Evolutionary conservation across 495 filamentous ascomycete species (phyloP), one percentile per base, ranked within the genome.

Genomic region (Chaetomium cochliodes): DNA sequence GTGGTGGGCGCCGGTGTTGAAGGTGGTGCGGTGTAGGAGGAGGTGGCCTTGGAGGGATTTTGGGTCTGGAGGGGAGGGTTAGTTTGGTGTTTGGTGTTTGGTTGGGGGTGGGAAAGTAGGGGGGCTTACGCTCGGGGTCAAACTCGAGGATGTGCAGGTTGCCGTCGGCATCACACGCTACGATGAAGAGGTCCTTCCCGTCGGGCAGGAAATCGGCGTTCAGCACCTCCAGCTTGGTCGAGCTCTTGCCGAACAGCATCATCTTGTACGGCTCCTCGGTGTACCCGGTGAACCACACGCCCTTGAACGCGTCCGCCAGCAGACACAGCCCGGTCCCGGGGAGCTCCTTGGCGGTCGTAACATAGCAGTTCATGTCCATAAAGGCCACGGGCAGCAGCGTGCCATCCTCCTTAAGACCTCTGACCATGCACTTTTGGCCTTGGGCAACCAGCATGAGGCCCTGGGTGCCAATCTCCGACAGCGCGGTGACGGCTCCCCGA

Each of bases 381-480:
- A 99, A 99, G 0, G 94, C 94, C 25, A 98, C 93, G 0, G 94
- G 94, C 2, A 98, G 82, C 51, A 98, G 82, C 5, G 87, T 90
- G 2, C 91, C 90, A 69, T 99, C 94, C 76, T 98, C 94, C 70
- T 97, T 97, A 0, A 99, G 81, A 44, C 94, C 94, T 56, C 94
- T 82, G 3, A 99, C 92, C 90, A 98, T 94, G 73, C 91, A 90
- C 72, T 99, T 99, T 70, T 97, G 94, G 2, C 94, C 94, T 72
- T 99, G 96, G 0, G 92, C 92, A 16, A 90, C 88, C 46, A 96
- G 86, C 77, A 98, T 82, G 63, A 97, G 90, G 0, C 93, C 93
- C 71, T 97, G 92, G 0, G 88, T 92, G n/a, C 94, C 94, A 41
- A 96, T 87, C 33, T 88, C 86, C 5, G 90, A 92, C 15, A 99